Base-by-base conservation (phyloP, 805 yeast genomes). In the Schwanniomyces polymorphus region DNA sequence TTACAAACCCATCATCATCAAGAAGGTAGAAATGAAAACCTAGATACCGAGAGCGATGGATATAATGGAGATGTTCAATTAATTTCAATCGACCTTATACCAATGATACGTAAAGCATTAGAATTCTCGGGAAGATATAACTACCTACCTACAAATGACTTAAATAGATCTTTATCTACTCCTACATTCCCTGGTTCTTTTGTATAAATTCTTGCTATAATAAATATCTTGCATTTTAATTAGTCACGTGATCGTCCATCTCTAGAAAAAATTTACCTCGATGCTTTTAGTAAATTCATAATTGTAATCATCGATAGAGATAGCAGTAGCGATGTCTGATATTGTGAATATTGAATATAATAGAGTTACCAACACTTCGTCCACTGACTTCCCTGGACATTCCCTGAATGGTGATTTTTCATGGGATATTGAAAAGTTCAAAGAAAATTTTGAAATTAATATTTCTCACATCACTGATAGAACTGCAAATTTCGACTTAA, bases 361-460 rank as follows among this genome's bases (percentile, higher is more conserved):
- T 64, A 82, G 97, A 59, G 97, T 91, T 35, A 86, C 96, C 14
- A 89, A 91, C 70, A 89, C 94, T 3, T 77, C 92, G 1, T 79
- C 95, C 34, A 89, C 91, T 0, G 97, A 91, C 62, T 92, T 91
- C 63, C 98, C 98, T 5, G 97, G 97, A 1, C 88, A 86, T 64
- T 76, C 75, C 52, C 71, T 81, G 27, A 76, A 75, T 27, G 85
- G 75, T 28, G 91, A 84, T 55, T 73, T 79, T 52, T 79, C 90
- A 1, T 92, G 98, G 97, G 84, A 84, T 64, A 71, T 91, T 29
- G 92, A 88, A 47, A 83, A 81, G 59, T 91, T 92, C 73, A 85
- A 85, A 62, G 66, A 83, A 44, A 63, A 70, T 16, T 83, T 88
- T 56, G 83, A 83, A 50, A 81, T 92, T 51, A 74, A 85, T 50